These are phyloP conservation scores for Rugosomyces carneus DNA, from an alignment of 1,284 basidiomycete genomes.

Conservation along the genomic window DNA sequence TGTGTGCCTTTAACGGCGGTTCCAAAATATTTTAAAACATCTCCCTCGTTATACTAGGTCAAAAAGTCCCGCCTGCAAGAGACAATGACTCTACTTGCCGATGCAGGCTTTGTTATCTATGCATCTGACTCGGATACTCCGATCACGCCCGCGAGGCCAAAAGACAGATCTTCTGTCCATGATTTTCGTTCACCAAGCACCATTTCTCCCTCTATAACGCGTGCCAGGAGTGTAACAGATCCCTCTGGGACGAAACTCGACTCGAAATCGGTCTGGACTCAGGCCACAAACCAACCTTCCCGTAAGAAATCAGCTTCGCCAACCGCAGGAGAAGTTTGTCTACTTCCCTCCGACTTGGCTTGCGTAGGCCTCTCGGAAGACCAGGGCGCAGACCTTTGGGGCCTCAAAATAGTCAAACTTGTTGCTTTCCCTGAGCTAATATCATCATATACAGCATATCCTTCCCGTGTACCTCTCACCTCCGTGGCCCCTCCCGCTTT, in stretches of 20 bases:
- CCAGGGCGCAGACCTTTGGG: slow-evolving; percentile 57
- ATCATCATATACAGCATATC: slow-evolving; percentile 20
- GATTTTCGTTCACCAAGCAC: slow-evolving; percentile 31
- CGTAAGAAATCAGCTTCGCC: slow-evolving; percentile 42
- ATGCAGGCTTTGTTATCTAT: slow-evolving; percentile 65
- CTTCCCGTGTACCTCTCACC: slow-evolving; percentile 4
- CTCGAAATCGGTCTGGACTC: slow-evolving; percentile 9
- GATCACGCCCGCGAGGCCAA: slow-evolving; percentile 28
- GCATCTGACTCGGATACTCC: slow-evolving; percentile 42
- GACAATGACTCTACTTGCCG: slow-evolving; percentile 52
- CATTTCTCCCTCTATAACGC: slow-evolving; percentile 33
- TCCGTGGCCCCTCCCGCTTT: slow-evolving; percentile 5
- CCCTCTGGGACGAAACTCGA: slow-evolving; percentile 6
- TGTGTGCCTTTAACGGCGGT: slow-evolving; percentile 27
- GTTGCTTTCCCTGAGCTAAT: slow-evolving; percentile 70
- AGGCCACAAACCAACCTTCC: background rate
- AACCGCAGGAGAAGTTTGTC: slow-evolving; percentile 38
- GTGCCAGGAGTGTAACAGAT: slow-evolving; percentile 19
- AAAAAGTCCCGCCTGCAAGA: slow-evolving; percentile 60
- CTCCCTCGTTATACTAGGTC: slow-evolving; percentile 35
- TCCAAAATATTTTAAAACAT: background rate
- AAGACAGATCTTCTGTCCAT: slow-evolving; percentile 31
- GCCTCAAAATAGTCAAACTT: slow-evolving; percentile 67
- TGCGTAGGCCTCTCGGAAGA: slow-evolving; percentile 60
- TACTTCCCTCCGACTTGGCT: slow-evolving; percentile 48